Percentiles rank a stretch among this genome's conserved stretches.
phyloP scores from a whole-genome alignment of 2,329 filamentous ascomycete genomes.

The Aspergillus pseudoterreus region DNA sequence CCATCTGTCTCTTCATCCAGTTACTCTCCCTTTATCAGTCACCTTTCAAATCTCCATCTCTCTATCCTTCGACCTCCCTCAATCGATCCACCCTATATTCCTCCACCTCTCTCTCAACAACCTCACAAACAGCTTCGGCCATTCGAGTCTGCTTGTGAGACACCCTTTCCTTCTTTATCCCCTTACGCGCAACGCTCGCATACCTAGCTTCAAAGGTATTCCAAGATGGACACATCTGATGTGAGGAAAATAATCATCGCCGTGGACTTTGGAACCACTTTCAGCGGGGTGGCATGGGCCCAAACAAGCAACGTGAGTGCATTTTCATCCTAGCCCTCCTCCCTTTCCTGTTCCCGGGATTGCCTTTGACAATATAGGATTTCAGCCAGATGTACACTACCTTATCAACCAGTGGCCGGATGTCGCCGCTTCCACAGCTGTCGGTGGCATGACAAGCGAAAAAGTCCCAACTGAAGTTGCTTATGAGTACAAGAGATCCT shows the following conservation, averaged over 20 bases:
- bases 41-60: too few species aligned
- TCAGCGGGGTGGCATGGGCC: conserved; percentile 20
- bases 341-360: too few species aligned
- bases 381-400: conserved; percentile 14
- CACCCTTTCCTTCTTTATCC: too few species aligned
- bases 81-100: too few species aligned
- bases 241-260: conserved; percentile 13
- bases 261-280: conserved; percentile 23
- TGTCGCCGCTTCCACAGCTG: background rate
- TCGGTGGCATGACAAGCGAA: conserved; percentile 17
- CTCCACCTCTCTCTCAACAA: too few species aligned
- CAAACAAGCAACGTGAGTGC: conserved; percentile 15
- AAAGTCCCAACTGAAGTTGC: conserved; percentile 19
- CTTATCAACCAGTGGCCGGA: conserved; percentile 20
- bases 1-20: too few species aligned
- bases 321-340: background rate
- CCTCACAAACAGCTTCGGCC: too few species aligned
- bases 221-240: background rate
- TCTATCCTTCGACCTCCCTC: too few species aligned
- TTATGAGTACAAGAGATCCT: conserved; percentile 9
- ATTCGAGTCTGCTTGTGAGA: too few species aligned
- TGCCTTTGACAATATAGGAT: background rate
- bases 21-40: too few species aligned
- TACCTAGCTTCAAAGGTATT: too few species aligned
- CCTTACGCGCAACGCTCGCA: too few species aligned